phyloP scores from a whole-genome alignment of 2,329 filamentous ascomycete genomes.

The Fusarium tuaranense region DNA sequence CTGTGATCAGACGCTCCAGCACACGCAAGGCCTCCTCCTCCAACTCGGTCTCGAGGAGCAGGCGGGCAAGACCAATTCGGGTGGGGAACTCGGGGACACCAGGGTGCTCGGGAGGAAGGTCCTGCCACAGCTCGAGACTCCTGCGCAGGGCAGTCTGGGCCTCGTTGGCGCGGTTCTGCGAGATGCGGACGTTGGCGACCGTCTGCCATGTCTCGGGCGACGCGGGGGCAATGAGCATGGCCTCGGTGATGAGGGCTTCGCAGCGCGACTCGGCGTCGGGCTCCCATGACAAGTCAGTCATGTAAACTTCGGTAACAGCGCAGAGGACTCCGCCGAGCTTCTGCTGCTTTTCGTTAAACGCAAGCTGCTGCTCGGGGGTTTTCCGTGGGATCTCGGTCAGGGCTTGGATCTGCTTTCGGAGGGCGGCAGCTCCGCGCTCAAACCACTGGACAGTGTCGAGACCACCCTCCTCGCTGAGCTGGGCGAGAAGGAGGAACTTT shows the following conservation, averaged over 20 bases:
- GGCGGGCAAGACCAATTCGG: conserved; percentile 82
- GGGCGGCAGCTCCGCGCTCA: conserved; percentile 75
- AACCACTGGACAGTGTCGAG: conserved; percentile 75
- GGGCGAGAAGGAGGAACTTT: conserved; percentile 95
- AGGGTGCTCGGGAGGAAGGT: conserved; percentile 77
- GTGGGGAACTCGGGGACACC: conserved; percentile 87
- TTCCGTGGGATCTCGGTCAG: conserved; percentile 63
- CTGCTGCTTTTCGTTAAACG: conserved; percentile 75
- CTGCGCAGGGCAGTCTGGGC: conserved; percentile 81
- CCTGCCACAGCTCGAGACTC: conserved; percentile 86
- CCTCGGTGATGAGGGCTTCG: conserved; percentile 90
- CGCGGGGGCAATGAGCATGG: conserved; percentile 83
- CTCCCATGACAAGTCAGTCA: conserved; percentile 97
- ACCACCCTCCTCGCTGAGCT: conserved; percentile 81
- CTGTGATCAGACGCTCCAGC: conserved; percentile 82
- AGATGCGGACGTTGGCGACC: conserved; percentile 92
- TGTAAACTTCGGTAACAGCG: conserved; percentile 95
- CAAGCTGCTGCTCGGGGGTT: conserved; percentile 53
- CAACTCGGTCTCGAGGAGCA: conserved; percentile 92
- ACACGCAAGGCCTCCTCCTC: conserved; percentile 87
- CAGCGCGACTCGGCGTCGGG: conserved; percentile 89
- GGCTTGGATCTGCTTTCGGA: conserved; percentile 77
- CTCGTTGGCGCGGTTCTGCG: conserved; percentile 83
- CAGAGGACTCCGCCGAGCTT: conserved; percentile 94
- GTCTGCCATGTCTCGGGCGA: conserved; percentile 94